Evolutionary conservation across 768 basidiomycete genomes (phyloP).

Genomic region (Suillus plorans): DNA sequence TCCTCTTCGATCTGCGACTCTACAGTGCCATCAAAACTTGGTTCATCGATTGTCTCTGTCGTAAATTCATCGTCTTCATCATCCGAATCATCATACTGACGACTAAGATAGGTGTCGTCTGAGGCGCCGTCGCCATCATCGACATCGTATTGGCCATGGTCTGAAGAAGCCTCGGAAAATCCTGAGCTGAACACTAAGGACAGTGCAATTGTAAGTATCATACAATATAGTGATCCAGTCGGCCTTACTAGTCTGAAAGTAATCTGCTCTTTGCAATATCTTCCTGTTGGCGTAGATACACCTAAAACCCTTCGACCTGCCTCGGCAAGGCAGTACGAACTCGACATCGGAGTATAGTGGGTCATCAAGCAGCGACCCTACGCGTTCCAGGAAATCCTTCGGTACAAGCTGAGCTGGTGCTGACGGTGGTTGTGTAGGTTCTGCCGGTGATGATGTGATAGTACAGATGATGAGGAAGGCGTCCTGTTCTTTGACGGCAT

Average conservation of each 20-base stretch:
- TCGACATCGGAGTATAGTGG: constrained; percentile 84
- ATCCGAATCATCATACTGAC: constrained; percentile 50
- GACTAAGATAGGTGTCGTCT: constrained; percentile 41
- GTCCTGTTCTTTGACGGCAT: constrained; percentile 54
- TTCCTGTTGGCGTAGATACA: constrained; percentile 69
- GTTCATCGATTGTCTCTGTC: constrained; percentile 32
- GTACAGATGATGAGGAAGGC: constrained; percentile 76
- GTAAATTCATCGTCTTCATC: constrained; percentile 50
- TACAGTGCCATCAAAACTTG: constrained; percentile 26
- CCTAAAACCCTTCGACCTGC: constrained; percentile 35
- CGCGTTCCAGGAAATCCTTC: constrained; percentile 60
- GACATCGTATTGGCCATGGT: constrained; percentile 24
- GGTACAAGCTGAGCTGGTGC: constrained; percentile 59
- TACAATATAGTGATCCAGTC: not conserved
- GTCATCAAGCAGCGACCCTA: constrained; percentile 78
- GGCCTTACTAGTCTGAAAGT: constrained; percentile 69
- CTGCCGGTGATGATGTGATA: constrained; percentile 65
- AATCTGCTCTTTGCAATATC: constrained; percentile 69
- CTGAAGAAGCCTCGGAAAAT: constrained; percentile 57
- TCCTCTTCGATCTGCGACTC: constrained; percentile 21
- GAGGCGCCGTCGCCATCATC: constrained; percentile 48
- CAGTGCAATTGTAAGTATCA: not conserved
- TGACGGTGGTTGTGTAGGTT: constrained; percentile 45
- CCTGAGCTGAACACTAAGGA: constrained; percentile 68
- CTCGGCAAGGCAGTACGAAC: constrained; percentile 63